Percentiles rank a stretch among this genome's conserved stretches.
These are phyloP conservation scores for Rhinocladiella similis DNA, from an alignment of 2,329 filamentous ascomycete genomes.

Conservation along the genomic window DNA sequence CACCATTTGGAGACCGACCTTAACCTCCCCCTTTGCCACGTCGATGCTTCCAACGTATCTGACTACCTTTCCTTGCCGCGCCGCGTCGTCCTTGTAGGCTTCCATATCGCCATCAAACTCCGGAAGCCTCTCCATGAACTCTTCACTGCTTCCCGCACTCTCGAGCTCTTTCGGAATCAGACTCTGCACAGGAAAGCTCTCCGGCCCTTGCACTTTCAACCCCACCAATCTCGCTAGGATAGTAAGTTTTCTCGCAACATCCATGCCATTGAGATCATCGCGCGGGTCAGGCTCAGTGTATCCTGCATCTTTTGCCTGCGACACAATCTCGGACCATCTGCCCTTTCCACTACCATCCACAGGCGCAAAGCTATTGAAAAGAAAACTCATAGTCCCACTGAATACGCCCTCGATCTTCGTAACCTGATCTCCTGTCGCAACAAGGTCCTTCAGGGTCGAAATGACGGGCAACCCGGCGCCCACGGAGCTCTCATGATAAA, in stretches of 20 bases:
- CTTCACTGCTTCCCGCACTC: conserved; percentile 71
- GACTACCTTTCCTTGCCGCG: conserved; percentile 85
- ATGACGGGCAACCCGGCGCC: conserved; percentile 92
- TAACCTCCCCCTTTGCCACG: conserved; percentile 74
- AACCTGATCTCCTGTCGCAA: conserved; percentile 89
- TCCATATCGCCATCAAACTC: conserved; percentile 91
- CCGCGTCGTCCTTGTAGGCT: conserved; percentile 77
- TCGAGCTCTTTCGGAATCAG: conserved; percentile 88
- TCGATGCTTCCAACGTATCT: conserved; percentile 94
- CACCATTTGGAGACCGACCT: conserved; percentile 88
- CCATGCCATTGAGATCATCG: conserved; percentile 82
- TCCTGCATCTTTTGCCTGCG: conserved; percentile 86
- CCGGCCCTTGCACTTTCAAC: conserved; percentile 76
- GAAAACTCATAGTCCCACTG: conserved; percentile 94
- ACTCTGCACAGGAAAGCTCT: conserved; percentile 89
- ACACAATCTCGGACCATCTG: conserved; percentile 87
- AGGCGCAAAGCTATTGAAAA: conserved; percentile 96
- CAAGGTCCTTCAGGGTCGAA: conserved; percentile 89
- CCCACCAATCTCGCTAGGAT: conserved; percentile 88
- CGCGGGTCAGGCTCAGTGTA: conserved; percentile 89
- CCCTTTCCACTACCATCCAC: conserved; percentile 67
- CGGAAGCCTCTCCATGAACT: conserved; percentile 79
- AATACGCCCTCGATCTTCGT: conserved; percentile 95
- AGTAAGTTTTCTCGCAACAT: conserved; percentile 93
- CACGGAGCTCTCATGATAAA: conserved; percentile 95